These are phyloP conservation scores for Termitomyces sp. DNA, from an alignment of 768 basidiomycete species.

Conservation along the genomic window DNA sequence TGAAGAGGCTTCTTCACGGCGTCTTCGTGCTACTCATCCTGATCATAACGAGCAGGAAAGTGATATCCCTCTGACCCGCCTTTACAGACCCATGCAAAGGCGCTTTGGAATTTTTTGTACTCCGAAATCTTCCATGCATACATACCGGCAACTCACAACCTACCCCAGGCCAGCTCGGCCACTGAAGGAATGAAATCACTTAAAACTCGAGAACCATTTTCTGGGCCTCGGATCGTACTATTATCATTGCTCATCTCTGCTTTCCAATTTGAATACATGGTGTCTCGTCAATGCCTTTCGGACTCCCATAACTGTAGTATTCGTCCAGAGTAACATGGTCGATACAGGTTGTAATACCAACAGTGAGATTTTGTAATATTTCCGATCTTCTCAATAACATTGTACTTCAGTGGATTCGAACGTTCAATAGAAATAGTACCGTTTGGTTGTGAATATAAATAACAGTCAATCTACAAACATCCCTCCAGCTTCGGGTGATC, in stretches of 20 bases:
- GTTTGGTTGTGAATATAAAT: background rate
- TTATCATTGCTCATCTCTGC: background rate
- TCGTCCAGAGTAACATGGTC: background rate
- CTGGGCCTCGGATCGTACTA: background rate
- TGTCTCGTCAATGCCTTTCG: background rate
- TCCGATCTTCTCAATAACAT: background rate
- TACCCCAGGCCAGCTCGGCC: slow-evolving; percentile 5
- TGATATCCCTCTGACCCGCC: slow-evolving; percentile 17
- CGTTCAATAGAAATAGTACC: background rate
- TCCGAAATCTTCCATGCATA: slow-evolving; percentile 30
- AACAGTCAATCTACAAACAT: slow-evolving; percentile 28
- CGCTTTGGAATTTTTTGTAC: slow-evolving; percentile 40
- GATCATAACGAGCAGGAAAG: slow-evolving; percentile 30
- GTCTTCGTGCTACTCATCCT: slow-evolving; percentile 16
- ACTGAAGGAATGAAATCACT: slow-evolving; percentile 8
- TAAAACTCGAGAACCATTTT: background rate
- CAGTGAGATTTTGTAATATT: background rate
- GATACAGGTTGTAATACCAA: background rate
- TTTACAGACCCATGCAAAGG: slow-evolving; percentile 24
- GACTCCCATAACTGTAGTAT: background rate
- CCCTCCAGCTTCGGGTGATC: slow-evolving; percentile 24
- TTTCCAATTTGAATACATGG: background rate
- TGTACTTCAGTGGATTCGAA: background rate
- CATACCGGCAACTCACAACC: slow-evolving; percentile 9
- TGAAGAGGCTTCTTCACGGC: slow-evolving; percentile 13